These are phyloP conservation scores for Scheffersomyces quercinus DNA, from an alignment of 1,139 yeast species.

Conservation along the genomic window DNA sequence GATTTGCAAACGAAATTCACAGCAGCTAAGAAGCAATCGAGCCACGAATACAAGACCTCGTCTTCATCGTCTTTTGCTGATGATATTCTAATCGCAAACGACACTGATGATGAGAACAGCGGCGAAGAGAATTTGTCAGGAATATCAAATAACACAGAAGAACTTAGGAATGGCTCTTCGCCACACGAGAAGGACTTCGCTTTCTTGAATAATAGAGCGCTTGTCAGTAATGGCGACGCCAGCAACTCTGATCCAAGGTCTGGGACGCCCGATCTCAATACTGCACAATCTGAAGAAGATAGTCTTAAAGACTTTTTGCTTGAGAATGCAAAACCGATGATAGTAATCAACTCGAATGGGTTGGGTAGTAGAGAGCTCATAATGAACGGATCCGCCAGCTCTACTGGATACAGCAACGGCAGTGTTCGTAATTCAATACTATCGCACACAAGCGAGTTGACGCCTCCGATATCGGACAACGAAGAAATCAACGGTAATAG, in stretches of 20 bases:
- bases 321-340: background rate
- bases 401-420: background rate
- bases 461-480: constrained; percentile 24
- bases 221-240: background rate
- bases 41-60: background rate
- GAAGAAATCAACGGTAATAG: constrained; percentile 7
- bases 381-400: background rate
- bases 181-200: background rate
- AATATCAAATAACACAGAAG: background rate
- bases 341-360: background rate
- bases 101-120: background rate
- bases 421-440: background rate
- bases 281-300: background rate
- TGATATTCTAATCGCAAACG: background rate
- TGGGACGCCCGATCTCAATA: background rate
- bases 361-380: background rate
- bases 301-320: background rate
- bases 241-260: background rate
- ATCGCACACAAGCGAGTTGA: constrained; percentile 7
- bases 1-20: background rate
- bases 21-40: background rate
- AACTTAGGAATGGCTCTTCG: no score
- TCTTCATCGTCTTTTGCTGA: background rate
- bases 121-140: background rate
- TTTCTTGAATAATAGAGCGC: background rate